Conservation (phyloP, 2,329 filamentous ascomycete genomes). For the Colletotrichum acutatum region DNA sequence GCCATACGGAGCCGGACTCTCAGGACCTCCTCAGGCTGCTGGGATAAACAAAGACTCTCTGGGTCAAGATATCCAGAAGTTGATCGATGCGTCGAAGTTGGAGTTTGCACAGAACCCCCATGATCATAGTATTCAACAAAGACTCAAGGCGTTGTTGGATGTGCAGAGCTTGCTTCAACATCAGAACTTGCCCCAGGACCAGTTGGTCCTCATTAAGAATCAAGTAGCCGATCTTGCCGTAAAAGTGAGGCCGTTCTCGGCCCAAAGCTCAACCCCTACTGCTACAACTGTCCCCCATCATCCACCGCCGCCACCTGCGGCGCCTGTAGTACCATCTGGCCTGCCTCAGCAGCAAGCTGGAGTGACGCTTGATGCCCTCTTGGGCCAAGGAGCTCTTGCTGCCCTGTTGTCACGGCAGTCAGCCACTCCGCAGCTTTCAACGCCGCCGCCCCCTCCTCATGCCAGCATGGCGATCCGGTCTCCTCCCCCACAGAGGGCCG, state of each 20-base stretch:
- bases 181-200: constrained; percentile 81
- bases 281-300: constrained; percentile 49
- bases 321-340: constrained; percentile 46
- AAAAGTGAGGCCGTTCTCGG: constrained; percentile 64
- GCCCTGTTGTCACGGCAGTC: constrained; percentile 66
- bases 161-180: constrained; percentile 83
- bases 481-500: constrained; percentile 57
- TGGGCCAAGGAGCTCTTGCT: constrained; percentile 70
- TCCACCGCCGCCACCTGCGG: constrained; percentile 47
- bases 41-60: constrained; percentile 77
- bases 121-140: constrained; percentile 80
- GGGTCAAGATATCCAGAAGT: constrained; percentile 83
- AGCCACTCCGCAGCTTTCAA: constrained; percentile 59
- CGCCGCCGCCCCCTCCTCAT: constrained; percentile 52
- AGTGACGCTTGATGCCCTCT: constrained; percentile 67
- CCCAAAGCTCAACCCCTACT: constrained; percentile 54
- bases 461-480: constrained; percentile 57
- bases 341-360: constrained; percentile 32
- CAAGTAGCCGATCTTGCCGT: constrained; percentile 83
- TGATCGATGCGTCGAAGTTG: constrained; percentile 78
- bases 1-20: constrained; percentile 51
- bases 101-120: constrained; percentile 81
- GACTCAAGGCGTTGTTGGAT: constrained; percentile 86
- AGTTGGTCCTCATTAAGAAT: constrained; percentile 85
- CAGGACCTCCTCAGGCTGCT: constrained; percentile 38